Percentiles rank a stretch among this genome's conserved stretches.
These are phyloP conservation scores for Geotrichum australiense DNA, from an alignment of 1,139 yeast genomes.

Conservation along the genomic window DNA sequence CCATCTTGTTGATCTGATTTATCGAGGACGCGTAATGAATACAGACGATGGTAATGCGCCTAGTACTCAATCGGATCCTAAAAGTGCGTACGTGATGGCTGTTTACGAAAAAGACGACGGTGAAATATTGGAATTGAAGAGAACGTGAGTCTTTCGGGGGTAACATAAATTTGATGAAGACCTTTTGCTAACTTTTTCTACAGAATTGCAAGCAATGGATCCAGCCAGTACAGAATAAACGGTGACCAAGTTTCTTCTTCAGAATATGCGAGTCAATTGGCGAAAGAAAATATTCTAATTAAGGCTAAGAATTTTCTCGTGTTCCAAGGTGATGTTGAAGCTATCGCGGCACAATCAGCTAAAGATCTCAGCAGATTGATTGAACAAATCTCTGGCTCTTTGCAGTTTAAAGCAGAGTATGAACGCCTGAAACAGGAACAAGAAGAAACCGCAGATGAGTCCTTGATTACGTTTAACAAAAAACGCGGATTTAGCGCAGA, in stretches of 20 bases:
- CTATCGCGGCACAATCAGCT: constrained; percentile 84
- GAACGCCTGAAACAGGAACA: constrained; percentile 60
- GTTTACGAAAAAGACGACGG: constrained; percentile 58
- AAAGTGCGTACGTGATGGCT: constrained; percentile 73
- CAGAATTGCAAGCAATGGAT: constrained; percentile 37
- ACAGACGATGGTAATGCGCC: constrained; percentile 24
- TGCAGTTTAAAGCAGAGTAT: constrained; percentile 59
- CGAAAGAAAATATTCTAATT: constrained; percentile 75
- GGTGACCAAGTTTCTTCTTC: constrained; percentile 53
- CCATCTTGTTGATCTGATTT: constrained; percentile 67
- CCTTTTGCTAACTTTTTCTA: neutral
- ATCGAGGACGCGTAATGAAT: constrained; percentile 54
- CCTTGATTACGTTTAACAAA: constrained; percentile 60
- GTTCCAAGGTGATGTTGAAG: constrained; percentile 95
- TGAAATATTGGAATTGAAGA: constrained; percentile 23
- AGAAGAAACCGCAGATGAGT: constrained; percentile 48
- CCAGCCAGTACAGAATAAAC: constrained; percentile 65
- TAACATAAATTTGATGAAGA: neutral
- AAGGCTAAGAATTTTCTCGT: constrained; percentile 90
- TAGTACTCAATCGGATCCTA: constrained; percentile 40
- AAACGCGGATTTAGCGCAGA: constrained; percentile 72
- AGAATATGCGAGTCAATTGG: constrained; percentile 60
- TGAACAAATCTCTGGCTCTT: constrained; percentile 80
- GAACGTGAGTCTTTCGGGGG: constrained; percentile 23
- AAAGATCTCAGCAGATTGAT: constrained; percentile 63